These are phyloP conservation scores for Verticillium zaregamsianum DNA, from an alignment of 2,329 filamentous ascomycete species.

Conservation along the genomic window DNA sequence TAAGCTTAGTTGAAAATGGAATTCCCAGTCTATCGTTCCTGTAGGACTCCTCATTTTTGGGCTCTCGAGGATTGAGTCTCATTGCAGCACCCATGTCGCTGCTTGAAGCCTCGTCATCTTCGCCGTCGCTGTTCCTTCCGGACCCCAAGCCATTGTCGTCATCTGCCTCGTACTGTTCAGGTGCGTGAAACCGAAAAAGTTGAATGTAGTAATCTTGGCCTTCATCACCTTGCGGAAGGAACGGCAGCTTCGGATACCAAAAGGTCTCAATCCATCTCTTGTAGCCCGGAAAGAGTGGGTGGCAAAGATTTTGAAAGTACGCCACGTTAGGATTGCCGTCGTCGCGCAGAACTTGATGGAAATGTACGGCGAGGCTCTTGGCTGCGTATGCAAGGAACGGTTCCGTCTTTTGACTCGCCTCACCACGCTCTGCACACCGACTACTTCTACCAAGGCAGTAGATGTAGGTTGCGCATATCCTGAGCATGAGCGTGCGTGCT, in stretches of 20 bases:
- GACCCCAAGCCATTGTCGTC: too few species aligned
- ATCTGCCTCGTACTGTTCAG: not conserved
- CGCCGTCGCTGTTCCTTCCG: too few species aligned
- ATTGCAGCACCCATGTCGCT: too few species aligned
- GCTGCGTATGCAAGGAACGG: not conserved
- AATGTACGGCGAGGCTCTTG: not conserved
- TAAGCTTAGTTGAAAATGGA: too few species aligned
- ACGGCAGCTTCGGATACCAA: not conserved
- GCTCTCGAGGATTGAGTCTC: too few species aligned
- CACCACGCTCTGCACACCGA: not conserved
- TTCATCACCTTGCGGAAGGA: not conserved
- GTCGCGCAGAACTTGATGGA: not conserved
- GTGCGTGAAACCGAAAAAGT: not conserved
- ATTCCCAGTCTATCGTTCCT: too few species aligned
- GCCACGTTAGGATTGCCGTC: not conserved
- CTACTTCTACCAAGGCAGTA: not conserved
- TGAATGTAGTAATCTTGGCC: slow-evolving; percentile 2
- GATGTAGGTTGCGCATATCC: not conserved
- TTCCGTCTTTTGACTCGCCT: not conserved
- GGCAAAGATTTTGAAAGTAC: slow-evolving; percentile 8
- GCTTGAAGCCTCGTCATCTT: too few species aligned
- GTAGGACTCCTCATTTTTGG: too few species aligned
- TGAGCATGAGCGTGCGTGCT: not conserved
- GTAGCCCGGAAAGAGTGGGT: slow-evolving; percentile 4
- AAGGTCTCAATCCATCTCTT: slow-evolving; percentile 1